Evolutionary conservation across 305 asterid genomes (phyloP), one percentile per base, ranked within the genome.

Genomic region (Salvia sclarea): DNA sequence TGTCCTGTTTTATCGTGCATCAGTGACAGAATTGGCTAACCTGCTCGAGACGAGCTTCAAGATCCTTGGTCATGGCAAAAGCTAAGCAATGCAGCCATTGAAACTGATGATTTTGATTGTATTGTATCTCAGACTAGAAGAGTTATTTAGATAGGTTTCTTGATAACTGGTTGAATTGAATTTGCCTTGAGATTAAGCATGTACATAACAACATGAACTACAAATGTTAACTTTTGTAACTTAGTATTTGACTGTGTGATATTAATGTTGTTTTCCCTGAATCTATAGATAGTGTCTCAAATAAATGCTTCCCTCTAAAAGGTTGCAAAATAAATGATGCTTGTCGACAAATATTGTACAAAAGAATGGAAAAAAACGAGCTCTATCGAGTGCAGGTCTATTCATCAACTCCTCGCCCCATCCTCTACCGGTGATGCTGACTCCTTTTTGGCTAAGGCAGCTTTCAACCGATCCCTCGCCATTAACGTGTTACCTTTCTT

Each of bases 381-480:
- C 8, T 24, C 59, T 22, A 55, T 68, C 40, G 47, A 37, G 11
- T 61, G 54, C 57, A 14, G 18, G 60, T 55, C 45, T 45, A 35
- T 57, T 70, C 16, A 35, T 18, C 22, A n/a, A 14, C 22, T 25
- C 24, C 31, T 17, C 12, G 25, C 24, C 35, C 50, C 59, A 25
- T 20, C 7, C 20, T 35, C 22, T 21, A 18, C 12, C 25, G 9
- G 3, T 8, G 43, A 37, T 2, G 76, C 45, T 43, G 78, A 38
- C 21, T 64, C 79, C 20, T 73, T 78, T 72, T 31, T 40, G 37
- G 62, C 72, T 50, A 75, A 82, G 18, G 83, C 79, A 54, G 81
- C 76, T 21, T 80, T 70, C 63, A 83, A 70, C 80, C 78, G 79
- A 58, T 86, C 90, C 76, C 85, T 80, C 82, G 82, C 68, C 76